Evolutionary conservation across 169 alveolate species (phyloP), one percentile per base, ranked within the genome.

Genomic region (Fabrea salina): DNA sequence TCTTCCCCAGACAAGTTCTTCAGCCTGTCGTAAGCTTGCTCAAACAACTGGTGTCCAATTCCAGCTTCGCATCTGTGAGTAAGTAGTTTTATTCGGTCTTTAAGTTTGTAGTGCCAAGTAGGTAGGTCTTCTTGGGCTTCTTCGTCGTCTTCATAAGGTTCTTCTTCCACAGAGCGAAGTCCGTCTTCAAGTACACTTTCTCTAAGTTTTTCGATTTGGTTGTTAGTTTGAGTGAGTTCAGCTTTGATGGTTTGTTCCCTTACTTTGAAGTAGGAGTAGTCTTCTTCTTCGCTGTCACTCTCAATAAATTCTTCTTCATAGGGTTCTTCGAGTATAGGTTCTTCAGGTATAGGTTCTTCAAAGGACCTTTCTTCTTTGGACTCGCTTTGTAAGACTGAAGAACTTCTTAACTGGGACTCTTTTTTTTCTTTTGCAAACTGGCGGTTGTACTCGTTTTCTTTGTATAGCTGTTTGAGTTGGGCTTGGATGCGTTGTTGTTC

Each of bases 21-120:
- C 59, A 89, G 64, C 50, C 54, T 79, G 37, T 70, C 83, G 53
- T 85, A 83, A 11, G 93, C 91, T 72, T 85, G 86, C 64, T 93
- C 92, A 70, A 77, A 89, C 37, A 93, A 74, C 39, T 90, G 86
- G 47, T 80, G 77, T 8, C 97, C 97, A 47, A 93, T 51, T 5
- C 94, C 84, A 37, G 90, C 90, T 51, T 85, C 87, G 72, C 95
- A 89, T 61, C 94, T 68, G 49, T 90, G 91, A 70, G 76, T 80
- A 35, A 90, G 56, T 27, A 87, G 61, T 67, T 86, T 90, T 8
- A 87, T 80, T 57, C 90, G 82, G 44, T 90, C 95, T 68, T 80
- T 70, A 5, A 87, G 43, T 59, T 87, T 86, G 6, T 76, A 27
- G 11, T 75, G 66, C 27, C 67, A 70, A 2, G 79, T 25, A 13